These are phyloP conservation scores for Besnoitia besnoiti DNA, from an alignment of 169 alveolate genomes.

Conservation along the genomic window DNA sequence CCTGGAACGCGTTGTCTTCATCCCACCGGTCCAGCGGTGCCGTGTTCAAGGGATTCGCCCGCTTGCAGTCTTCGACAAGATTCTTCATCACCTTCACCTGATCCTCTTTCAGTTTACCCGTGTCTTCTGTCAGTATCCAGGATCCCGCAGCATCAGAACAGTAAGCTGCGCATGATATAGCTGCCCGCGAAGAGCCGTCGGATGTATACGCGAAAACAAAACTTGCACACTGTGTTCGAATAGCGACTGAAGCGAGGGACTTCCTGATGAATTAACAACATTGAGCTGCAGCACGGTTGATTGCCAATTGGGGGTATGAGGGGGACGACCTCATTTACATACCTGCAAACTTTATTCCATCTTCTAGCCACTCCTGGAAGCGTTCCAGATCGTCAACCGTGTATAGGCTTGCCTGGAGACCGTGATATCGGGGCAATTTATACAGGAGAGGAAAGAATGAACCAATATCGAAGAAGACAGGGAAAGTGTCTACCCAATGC, in stretches of 20 bases:
- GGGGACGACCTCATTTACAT: too few species aligned
- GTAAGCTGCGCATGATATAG: too few species aligned
- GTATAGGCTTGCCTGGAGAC: constrained; percentile 13
- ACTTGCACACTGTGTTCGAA: too few species aligned
- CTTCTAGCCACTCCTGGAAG: constrained; percentile 42
- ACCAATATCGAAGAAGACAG: too few species aligned
- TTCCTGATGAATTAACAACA: too few species aligned
- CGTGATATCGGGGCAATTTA: neutral
- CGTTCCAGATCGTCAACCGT: constrained; percentile 3
- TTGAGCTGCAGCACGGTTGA: too few species aligned
- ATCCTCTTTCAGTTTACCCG: neutral
- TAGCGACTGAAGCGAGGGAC: too few species aligned
- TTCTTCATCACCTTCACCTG: constrained; percentile 4
- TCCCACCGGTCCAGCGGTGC: neutral
- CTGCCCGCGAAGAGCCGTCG: too few species aligned
- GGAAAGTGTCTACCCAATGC: too few species aligned
- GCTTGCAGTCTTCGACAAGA: constrained; percentile 36
- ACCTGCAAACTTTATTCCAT: constrained; percentile 17
- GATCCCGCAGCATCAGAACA: neutral
- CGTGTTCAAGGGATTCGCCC: constrained; percentile 1
- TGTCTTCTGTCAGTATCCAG: neutral
- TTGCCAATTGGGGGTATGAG: too few species aligned
- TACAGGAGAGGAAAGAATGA: too few species aligned
- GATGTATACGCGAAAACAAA: too few species aligned
- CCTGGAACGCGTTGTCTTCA: constrained; percentile 24